Conservation (phyloP, 331 rosid species). For the Phaseolus coccineus region DNA sequence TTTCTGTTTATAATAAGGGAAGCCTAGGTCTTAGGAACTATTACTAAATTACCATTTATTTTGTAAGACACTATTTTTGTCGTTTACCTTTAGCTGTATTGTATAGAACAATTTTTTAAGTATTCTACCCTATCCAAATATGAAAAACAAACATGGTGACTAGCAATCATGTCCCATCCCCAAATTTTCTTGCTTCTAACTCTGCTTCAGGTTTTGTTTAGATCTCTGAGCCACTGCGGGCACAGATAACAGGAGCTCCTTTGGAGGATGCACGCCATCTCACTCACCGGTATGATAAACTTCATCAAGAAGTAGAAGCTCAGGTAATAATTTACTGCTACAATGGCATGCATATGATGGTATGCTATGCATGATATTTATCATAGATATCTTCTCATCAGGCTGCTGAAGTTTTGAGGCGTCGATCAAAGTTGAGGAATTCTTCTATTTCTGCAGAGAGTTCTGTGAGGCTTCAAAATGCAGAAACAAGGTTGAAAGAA, state of each 20-base stretch:
- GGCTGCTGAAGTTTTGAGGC: conserved; percentile 96
- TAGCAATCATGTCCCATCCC: conserved; percentile 27
- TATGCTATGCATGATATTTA: conserved; percentile 45
- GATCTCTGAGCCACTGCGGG: conserved; percentile 85
- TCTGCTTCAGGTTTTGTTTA: conserved; percentile 66
- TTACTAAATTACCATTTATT: conserved; percentile 8
- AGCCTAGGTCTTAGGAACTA: conserved; percentile 1
- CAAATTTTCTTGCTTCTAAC: conserved; percentile 51
- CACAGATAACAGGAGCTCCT: conserved; percentile 93
- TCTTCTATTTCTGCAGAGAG: conserved; percentile 80
- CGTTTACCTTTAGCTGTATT: conserved; percentile 6
- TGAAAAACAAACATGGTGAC: background rate
- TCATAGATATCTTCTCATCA: conserved; percentile 57
- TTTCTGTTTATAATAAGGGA: background rate
- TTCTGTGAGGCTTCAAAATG: conserved; percentile 78
- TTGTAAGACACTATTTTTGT: background rate
- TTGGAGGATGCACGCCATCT: conserved; percentile 98
- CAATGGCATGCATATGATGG: conserved; percentile 43
- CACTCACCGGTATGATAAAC: conserved; percentile 80
- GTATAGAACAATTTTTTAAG: conserved; percentile 39
- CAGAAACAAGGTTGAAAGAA: conserved; percentile 80
- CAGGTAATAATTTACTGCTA: conserved; percentile 67
- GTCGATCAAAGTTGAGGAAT: conserved; percentile 74
- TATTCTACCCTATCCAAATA: conserved; percentile 9
- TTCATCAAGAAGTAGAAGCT: conserved; percentile 82